Base-by-base conservation (phyloP, 2,329 filamentous ascomycete genomes). In the Salinomyces thailandicus region DNA sequence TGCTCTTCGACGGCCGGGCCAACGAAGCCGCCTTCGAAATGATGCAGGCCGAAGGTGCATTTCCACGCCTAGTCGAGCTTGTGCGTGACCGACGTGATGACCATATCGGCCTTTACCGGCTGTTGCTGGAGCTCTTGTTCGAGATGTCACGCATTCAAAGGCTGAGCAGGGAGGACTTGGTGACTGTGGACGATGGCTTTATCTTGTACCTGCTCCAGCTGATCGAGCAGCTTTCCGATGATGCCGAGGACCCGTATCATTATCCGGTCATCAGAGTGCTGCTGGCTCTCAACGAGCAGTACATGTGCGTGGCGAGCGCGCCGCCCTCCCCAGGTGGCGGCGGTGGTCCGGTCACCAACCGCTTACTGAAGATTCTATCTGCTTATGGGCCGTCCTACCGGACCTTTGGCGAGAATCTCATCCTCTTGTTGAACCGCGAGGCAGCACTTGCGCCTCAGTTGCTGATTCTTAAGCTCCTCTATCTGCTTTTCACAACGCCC, bases 401-500 rank as follows among this genome's bases (percentile, higher is more conserved):
- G 55, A 95, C 89, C 0, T 98, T 98, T 66, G 91, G 91, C 35
- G 89, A 95, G 64, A 98, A 96, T 50, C 82, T 98, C 42, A 98
- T 98, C 45, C 68, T 98, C 4, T 73, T 98, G 2, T 71, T 98
- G 26, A 98, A 98, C 57, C 80, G 91, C 51, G 91, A 96, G 67
- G 73, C 82, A 7, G 87, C 96, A 60, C 93, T 91, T 1, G 89
- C 86, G 2, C 73, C 94, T 24, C 93, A 98, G 61, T 72, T 98
- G 17, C 73, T 98, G n/a, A 96, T 96, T 41, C 71, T 98, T 28
- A 98, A 98, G 62, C 75, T 95, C 4, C 69, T 98, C 18, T 98
- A 96, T 61, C 75, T 98, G 22, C 72, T 98, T 7, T 98, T 98
- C 62, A 94, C 87, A 4, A 96, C 85, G 7, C 77, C 77, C 38